Conservation (phyloP, 2,329 filamentous ascomycete species). For the Fusarium fracticaudum region DNA sequence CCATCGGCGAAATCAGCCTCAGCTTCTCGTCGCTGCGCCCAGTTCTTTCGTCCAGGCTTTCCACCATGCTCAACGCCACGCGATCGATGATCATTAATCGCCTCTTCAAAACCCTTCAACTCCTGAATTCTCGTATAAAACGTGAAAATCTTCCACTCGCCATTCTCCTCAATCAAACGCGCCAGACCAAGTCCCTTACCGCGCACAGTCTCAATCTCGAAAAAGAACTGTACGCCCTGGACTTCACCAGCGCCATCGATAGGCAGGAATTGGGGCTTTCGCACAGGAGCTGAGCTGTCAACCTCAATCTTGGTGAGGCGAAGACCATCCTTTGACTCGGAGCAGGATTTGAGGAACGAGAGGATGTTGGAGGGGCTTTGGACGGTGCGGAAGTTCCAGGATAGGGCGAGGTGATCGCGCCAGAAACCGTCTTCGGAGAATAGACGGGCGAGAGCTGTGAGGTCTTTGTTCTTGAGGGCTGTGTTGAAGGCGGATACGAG, state of each 20-base stretch:
- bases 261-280: conserved; percentile 53
- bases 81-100: conserved; percentile 56
- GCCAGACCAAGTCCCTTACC: conserved; percentile 67
- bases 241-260: conserved; percentile 62
- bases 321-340: conserved; percentile 49
- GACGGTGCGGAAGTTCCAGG: conserved; percentile 65
- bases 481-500: conserved; percentile 54
- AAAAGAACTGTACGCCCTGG: conserved; percentile 65
- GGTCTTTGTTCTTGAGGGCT: conserved; percentile 49
- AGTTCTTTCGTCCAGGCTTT: conserved; percentile 64
- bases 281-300: conserved; percentile 55
- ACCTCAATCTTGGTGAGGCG: conserved; percentile 56
- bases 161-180: conserved; percentile 57
- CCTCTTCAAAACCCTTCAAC: conserved; percentile 64
- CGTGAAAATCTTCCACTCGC: conserved; percentile 69
- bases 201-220: conserved; percentile 61
- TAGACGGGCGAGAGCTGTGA: conserved; percentile 42
- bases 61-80: conserved; percentile 66
- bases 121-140: conserved; percentile 68
- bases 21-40: conserved; percentile 62
- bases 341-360: conserved; percentile 49
- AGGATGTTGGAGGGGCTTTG: conserved; percentile 54
- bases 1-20: conserved; percentile 59
- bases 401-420: conserved; percentile 66
- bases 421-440: conserved; percentile 59